Conservation (phyloP, 208 protist species). For the Leishmania braziliensis region DNA sequence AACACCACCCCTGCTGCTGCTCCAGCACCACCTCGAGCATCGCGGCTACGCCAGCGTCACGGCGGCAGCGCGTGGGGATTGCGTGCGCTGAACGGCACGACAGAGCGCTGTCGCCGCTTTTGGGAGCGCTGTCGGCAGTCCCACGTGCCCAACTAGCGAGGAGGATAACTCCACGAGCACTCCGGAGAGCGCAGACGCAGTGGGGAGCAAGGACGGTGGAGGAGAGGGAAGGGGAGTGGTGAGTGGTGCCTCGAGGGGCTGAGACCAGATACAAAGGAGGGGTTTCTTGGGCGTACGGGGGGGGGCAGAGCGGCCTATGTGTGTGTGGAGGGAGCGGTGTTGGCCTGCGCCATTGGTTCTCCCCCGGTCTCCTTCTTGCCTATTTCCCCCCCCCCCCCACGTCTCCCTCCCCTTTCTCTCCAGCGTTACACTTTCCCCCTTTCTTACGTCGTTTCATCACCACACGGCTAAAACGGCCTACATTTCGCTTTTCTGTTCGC, state of each 20-base stretch:
- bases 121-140: constrained; percentile 34
- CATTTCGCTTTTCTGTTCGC: no score
- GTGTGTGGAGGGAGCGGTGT: neutral
- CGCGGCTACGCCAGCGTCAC: neutral
- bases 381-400: neutral
- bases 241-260: neutral
- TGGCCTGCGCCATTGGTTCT: neutral
- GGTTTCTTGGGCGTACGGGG: neutral
- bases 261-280: neutral
- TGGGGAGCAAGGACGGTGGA: neutral
- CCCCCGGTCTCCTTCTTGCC: neutral
- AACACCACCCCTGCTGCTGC: constrained; percentile 1
- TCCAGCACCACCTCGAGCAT: neutral
- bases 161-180: neutral
- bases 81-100: constrained; percentile 28
- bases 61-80: neutral
- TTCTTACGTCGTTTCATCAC: neutral
- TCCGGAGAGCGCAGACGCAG: neutral
- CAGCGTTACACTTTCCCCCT: neutral
- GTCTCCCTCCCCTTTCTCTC: neutral
- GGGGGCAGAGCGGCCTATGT: neutral
- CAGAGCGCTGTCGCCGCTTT: constrained; percentile 43
- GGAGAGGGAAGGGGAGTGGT: neutral
- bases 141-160: neutral
- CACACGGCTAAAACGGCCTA: no score